These are phyloP conservation scores for Teunomyces kruisii DNA, from an alignment of 805 yeast species.

Conservation along the genomic window DNA sequence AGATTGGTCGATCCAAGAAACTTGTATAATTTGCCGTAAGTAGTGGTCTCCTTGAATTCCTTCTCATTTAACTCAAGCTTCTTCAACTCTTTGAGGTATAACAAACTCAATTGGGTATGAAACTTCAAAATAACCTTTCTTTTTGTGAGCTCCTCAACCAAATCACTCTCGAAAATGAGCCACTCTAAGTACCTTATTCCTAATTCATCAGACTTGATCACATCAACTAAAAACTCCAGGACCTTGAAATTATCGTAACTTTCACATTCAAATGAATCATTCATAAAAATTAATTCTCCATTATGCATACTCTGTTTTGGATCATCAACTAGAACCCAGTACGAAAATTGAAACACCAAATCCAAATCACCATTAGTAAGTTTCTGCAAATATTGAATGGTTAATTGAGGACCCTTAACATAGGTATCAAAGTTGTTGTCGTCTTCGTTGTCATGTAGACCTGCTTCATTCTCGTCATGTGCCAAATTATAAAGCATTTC, in stretches of 20 bases:
- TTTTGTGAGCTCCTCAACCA: constrained; percentile 17
- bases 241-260: constrained; percentile 55
- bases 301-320: constrained; percentile 14
- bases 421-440: constrained; percentile 23
- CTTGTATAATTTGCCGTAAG: constrained; percentile 31
- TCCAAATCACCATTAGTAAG: constrained; percentile 49
- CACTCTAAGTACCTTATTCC: constrained; percentile 48
- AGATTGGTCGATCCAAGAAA: constrained; percentile 30
- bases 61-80: constrained; percentile 6
- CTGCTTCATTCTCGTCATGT: constrained; percentile 9
- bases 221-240: constrained; percentile 46
- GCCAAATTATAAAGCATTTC: constrained; percentile 46
- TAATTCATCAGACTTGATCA: constrained; percentile 19
- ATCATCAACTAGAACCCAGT: constrained; percentile 46
- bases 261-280: constrained; percentile 60
- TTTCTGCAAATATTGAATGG: constrained; percentile 58
- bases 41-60: constrained; percentile 12
- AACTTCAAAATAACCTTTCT: constrained; percentile 22
- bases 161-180: constrained; percentile 38
- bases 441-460: constrained; percentile 14
- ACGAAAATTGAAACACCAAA: constrained; percentile 56
- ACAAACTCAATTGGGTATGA: constrained; percentile 34
- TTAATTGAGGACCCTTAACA: constrained; percentile 39
- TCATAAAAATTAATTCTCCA: constrained; percentile 58
- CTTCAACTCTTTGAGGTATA: constrained; percentile 30